Evolutionary conservation across 176 grass and related monocot genomes (phyloP).

Genomic region (Calamus simplicifolius): DNA sequence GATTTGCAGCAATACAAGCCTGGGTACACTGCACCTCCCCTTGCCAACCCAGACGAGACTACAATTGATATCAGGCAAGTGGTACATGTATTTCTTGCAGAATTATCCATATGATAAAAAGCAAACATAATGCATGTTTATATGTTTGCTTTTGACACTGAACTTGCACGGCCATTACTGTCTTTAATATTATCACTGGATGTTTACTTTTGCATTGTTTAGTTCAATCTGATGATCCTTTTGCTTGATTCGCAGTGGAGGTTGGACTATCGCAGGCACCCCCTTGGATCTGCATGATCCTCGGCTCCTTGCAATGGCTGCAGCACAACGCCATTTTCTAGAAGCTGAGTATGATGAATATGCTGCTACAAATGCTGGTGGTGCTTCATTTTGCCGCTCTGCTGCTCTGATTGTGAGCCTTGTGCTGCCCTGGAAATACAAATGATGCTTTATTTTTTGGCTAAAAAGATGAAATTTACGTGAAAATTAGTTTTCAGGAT

Average conservation of each 20-base stretch:
- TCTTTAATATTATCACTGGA: neutral
- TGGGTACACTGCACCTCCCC: conserved; percentile 68
- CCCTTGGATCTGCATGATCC: conserved; percentile 71
- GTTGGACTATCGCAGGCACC: conserved; percentile 51
- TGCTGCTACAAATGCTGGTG: conserved; percentile 57
- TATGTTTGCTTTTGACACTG: too few species aligned
- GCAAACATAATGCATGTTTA: too few species aligned
- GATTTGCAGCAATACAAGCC: conserved; percentile 68
- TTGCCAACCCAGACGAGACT: conserved; percentile 58
- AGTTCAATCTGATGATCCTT: neutral
- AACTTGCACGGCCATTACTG: too few species aligned
- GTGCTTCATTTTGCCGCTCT: conserved; percentile 77
- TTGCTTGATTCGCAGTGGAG: conserved; percentile 43
- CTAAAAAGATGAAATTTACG: too few species aligned
- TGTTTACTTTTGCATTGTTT: neutral
- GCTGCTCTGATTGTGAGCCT: conserved; percentile 81
- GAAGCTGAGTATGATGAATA: conserved; percentile 91
- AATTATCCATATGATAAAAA: too few species aligned
- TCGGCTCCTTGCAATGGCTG: conserved; percentile 70
- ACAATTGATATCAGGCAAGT: conserved; percentile 73
- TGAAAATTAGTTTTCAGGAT: too few species aligned
- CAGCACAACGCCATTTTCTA: conserved; percentile 73
- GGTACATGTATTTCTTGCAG: conserved; percentile 5
- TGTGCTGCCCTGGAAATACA: neutral
- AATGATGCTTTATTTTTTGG: too few species aligned